These are phyloP conservation scores for Monilinia fructicola DNA, from an alignment of 2,329 filamentous ascomycete species.

Conservation along the genomic window DNA sequence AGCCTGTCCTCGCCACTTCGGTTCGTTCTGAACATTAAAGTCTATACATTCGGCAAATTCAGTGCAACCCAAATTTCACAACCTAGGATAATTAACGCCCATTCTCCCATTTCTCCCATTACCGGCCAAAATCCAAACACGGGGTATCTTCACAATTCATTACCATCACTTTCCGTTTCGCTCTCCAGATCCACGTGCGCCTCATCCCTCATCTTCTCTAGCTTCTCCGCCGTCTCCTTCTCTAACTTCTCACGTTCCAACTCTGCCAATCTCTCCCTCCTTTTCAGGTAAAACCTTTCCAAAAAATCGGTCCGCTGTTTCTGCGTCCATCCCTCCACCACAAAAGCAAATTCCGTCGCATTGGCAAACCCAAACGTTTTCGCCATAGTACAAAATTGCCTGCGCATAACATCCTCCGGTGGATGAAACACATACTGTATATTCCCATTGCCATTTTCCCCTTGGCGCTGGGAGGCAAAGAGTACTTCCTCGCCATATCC, in stretches of 20 bases:
- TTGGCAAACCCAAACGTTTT: constrained; percentile 72
- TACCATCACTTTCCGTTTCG: constrained; percentile 12
- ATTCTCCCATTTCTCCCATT: neutral
- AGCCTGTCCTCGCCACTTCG: neutral
- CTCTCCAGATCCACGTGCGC: neutral
- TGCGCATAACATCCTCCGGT: constrained; percentile 66
- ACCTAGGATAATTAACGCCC: neutral
- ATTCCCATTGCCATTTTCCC: constrained; percentile 32
- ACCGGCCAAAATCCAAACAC: neutral
- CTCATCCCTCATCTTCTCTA: neutral
- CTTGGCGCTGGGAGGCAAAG: constrained; percentile 50
- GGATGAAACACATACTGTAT: constrained; percentile 52
- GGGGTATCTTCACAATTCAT: constrained; percentile 16
- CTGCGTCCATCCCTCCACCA: constrained; percentile 88
- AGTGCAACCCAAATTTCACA: neutral
- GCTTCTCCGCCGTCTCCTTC: neutral
- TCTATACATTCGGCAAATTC: neutral
- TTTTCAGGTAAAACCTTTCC: constrained; percentile 73
- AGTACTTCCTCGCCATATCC: constrained; percentile 54
- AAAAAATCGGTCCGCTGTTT: constrained; percentile 76
- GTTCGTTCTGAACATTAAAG: neutral
- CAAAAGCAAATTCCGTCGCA: constrained; percentile 80
- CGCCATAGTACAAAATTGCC: constrained; percentile 93
- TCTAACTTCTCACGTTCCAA: constrained; percentile 11
- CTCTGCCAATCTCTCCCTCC: constrained; percentile 43